Conservation (phyloP, 805 yeast genomes). For the Starmerella cellae region DNA sequence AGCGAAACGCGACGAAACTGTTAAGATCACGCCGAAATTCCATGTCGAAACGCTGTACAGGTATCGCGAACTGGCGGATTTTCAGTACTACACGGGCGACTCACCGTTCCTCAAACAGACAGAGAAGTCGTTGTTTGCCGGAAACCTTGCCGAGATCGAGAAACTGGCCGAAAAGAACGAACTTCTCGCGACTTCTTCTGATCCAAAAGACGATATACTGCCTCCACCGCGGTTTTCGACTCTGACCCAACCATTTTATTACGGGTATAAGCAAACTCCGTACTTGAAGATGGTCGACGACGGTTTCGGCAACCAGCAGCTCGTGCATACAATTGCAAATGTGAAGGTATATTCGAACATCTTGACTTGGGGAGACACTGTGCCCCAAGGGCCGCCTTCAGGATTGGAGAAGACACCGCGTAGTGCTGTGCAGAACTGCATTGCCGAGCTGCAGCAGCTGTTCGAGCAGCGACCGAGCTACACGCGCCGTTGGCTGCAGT, state of each 20-base stretch:
- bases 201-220: conserved; percentile 34
- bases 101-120: conserved; percentile 38
- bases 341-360: conserved; percentile 26
- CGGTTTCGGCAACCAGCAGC: conserved; percentile 32
- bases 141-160: conserved; percentile 32
- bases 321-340: conserved; percentile 25
- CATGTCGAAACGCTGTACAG: conserved; percentile 55
- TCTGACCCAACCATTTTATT: conserved; percentile 61
- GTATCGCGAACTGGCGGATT: conserved; percentile 79
- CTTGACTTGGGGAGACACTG: conserved; percentile 27
- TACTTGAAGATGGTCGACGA: conserved; percentile 40
- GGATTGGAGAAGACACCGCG: conserved; percentile 36
- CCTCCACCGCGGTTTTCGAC: conserved; percentile 81
- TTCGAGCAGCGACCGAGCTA: conserved; percentile 71
- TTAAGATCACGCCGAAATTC: conserved; percentile 47
- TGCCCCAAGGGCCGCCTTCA: conserved; percentile 24
- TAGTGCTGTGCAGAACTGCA: conserved; percentile 27
- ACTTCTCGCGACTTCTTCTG: background rate
- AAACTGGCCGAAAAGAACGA: conserved; percentile 17
- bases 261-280: conserved; percentile 65
- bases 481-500: conserved; percentile 56
- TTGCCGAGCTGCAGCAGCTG: conserved; percentile 30
- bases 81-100: conserved; percentile 55
- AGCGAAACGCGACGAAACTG: conserved; percentile 27
- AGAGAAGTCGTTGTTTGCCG: conserved; percentile 31